Evolutionary conservation across 768 basidiomycete genomes (phyloP), one percentile per base, ranked within the genome.

Genomic region (Boletus sensibilis): DNA sequence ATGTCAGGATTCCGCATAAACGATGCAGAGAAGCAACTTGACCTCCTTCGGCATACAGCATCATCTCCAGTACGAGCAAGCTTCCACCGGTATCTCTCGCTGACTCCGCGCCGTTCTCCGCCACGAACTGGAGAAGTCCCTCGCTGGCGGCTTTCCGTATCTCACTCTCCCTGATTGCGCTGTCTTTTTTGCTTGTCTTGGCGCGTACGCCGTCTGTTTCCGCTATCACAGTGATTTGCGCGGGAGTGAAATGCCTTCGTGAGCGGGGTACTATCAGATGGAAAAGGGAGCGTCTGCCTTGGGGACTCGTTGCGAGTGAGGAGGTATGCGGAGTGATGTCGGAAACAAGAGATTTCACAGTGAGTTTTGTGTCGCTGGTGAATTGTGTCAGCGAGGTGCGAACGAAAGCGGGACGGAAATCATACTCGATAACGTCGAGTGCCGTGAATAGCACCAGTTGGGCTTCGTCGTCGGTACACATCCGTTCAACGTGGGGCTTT

Each of bases 371-470:
- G 68, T 98, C 94, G 63, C 92, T 94, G 66, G 2, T 37, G 51
- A 38, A 49, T 29, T 5, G 20, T n/a, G 25, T 53, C 34, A 58
- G 29, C n/a, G 18, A 47, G 18, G 3, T 13, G 10, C 20, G 14
- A 29, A 42, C 1, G 5, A 33, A 21, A 39, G 50, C 25, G 41
- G 14, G 34, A 20, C 2, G 5, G 13, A 35, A 43, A 76, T 7
- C 84, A 39, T 70, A 94, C 93, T 98, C 94, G 52, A 91, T 88
- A 39, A 90, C 83, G 68, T 98, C 94, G 12, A 96, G 78, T 7
- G 91, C 90, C 0, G 92, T 92, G 74, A 95, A 96, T 4, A 97
- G 73, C 2, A 95, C 92, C 23, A 90, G 75, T 64, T 95, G 93
- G 0, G 94, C 94, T 59, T 97, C 92, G 43, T 93, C 91, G 62